Conservation (phyloP, 2,329 filamentous ascomycete species). For the Colletotrichum brevisporum region DNA sequence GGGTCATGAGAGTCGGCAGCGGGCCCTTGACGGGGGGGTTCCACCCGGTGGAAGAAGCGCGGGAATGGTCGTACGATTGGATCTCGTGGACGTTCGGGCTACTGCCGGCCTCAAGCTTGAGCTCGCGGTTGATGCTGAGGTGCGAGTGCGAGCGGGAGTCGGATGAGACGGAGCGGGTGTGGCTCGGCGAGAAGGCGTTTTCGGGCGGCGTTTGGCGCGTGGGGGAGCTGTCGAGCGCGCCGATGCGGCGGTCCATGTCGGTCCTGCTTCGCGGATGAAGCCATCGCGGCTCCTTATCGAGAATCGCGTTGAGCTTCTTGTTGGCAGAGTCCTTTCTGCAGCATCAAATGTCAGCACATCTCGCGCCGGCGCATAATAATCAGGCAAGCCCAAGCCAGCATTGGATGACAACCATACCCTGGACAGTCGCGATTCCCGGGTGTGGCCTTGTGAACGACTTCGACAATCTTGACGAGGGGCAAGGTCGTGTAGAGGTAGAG, state of each 20-base stretch:
- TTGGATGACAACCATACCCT: constrained; percentile 28
- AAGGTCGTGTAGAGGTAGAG: constrained; percentile 71
- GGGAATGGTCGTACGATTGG: constrained; percentile 17
- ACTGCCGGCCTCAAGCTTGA: constrained; percentile 33
- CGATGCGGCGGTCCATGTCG: constrained; percentile 67
- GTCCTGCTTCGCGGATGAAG: constrained; percentile 65
- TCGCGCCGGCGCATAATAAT: constrained; percentile 19
- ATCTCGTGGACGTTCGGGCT: constrained; percentile 25
- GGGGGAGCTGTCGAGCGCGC: constrained; percentile 58
- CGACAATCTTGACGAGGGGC: constrained; percentile 64
- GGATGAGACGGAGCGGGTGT: constrained; percentile 30
- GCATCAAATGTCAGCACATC: constrained; percentile 39
- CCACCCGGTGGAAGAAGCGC: constrained; percentile 30
- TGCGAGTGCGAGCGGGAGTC: constrained; percentile 5
- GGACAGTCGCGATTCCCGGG: constrained; percentile 42
- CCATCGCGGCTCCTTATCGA: constrained; percentile 72
- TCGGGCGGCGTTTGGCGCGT: constrained; percentile 45
- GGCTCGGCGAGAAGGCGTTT: constrained; percentile 15
- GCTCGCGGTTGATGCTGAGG: constrained; percentile 27
- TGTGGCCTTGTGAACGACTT: constrained; percentile 59
- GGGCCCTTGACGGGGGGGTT: constrained; percentile 11
- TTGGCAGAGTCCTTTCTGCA: constrained; percentile 69
- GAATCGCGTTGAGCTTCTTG: constrained; percentile 69
- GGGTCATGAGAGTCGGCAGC: constrained; percentile 27
- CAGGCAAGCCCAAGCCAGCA: too few relatives aligned